Conservation (phyloP, 164 flowering plant genomes). For the Stephania yunnanensis region DNA sequence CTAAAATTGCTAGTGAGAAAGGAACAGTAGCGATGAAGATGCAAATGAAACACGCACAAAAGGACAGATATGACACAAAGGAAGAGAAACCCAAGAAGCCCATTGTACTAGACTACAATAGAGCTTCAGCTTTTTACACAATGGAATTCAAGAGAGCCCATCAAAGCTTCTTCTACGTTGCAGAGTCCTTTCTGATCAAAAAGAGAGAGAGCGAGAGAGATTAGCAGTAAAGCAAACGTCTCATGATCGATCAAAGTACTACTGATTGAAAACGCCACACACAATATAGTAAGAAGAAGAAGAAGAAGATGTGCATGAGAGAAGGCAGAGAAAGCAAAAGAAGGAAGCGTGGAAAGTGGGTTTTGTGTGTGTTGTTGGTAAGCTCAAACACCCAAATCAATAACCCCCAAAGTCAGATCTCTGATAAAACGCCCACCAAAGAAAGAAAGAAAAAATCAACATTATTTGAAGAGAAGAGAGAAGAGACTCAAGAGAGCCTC, state of each 20-base stretch:
- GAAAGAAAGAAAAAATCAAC: background rate
- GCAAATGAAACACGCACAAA: background rate
- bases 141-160: background rate
- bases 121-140: background rate
- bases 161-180: background rate
- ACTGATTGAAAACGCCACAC: background rate
- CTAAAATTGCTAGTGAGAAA: background rate
- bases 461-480: background rate
- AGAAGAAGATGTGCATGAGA: background rate
- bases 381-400: background rate
- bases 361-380: background rate
- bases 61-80: background rate
- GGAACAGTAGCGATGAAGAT: background rate
- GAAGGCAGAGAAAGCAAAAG: no score
- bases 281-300: background rate
- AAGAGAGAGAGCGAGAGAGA: background rate
- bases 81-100: background rate
- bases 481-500: background rate
- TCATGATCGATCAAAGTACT: background rate
- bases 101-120: background rate
- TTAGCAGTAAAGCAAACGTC: background rate
- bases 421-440: conserved; percentile 1
- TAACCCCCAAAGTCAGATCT: background rate
- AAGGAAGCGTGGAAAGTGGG: background rate
- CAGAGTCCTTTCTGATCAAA: background rate